phyloP scores from a whole-genome alignment of 2,329 filamentous ascomycete species.

The Fusarium protoensiforme region DNA sequence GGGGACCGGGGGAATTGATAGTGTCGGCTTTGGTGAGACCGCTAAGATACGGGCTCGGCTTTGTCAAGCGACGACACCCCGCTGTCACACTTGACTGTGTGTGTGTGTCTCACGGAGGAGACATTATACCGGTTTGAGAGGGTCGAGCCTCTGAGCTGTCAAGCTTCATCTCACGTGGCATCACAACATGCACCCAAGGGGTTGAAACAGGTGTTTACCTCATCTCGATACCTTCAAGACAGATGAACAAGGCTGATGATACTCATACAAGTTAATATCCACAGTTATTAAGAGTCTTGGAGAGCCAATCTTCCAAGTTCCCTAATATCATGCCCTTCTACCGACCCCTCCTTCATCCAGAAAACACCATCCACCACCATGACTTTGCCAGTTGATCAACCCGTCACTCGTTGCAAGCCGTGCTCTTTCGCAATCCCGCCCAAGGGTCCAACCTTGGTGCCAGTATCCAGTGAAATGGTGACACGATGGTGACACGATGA shows the following conservation, averaged over 20 bases:
- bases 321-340: not conserved
- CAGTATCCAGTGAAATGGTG: slow-evolving; percentile 12
- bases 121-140: not conserved
- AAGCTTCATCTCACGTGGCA: not conserved
- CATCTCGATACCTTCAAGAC: not conserved
- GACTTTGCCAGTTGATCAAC: not conserved
- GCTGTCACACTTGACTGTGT: not conserved
- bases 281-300: not conserved
- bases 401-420: not conserved
- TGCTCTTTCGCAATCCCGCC: not conserved
- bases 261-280: not conserved
- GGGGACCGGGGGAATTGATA: not conserved
- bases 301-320: too few relatives aligned
- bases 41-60: not conserved
- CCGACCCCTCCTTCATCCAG: not conserved
- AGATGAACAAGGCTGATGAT: fast-evolving
- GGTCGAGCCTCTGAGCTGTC: not conserved
- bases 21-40: not conserved
- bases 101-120: not conserved
- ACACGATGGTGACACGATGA: slow-evolving; percentile 26
- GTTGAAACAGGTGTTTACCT: not conserved
- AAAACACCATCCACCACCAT: not conserved
- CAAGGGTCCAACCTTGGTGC: not conserved
- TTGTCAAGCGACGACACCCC: not conserved
- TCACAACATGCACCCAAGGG: not conserved